phyloP scores from a whole-genome alignment of 176 grass and related monocot species.

The Metroxylon sagu region DNA sequence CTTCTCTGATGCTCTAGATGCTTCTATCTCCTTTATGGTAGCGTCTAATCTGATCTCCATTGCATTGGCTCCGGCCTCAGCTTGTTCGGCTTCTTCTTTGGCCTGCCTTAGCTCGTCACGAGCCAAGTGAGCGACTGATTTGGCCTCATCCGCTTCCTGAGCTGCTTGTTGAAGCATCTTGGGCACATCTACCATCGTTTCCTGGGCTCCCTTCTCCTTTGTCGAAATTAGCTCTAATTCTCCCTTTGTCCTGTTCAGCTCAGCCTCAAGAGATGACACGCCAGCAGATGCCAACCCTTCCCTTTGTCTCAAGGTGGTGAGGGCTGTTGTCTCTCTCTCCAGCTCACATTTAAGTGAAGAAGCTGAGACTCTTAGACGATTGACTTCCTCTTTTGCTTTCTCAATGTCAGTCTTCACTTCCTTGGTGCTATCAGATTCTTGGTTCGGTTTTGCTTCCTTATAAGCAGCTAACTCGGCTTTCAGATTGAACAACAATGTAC shows the following conservation, averaged over 20 bases:
- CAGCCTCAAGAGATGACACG: constrained; percentile 39
- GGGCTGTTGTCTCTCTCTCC: constrained; percentile 37
- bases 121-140: constrained; percentile 26
- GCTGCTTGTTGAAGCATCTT: constrained; percentile 36
- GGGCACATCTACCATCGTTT: constrained; percentile 31
- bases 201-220: constrained; percentile 24
- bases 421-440: neutral
- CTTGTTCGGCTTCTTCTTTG: constrained; percentile 40
- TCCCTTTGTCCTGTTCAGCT: constrained; percentile 23
- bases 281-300: constrained; percentile 22
- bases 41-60: constrained; percentile 53
- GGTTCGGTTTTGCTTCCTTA: neutral
- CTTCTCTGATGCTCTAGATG: constrained; percentile 42
- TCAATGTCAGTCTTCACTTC: constrained; percentile 48
- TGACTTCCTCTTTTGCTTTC: constrained; percentile 50
- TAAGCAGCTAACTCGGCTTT: neutral
- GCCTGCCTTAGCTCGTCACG: constrained; percentile 40
- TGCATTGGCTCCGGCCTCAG: constrained; percentile 29
- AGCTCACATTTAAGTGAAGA: constrained; percentile 48
- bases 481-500: neutral
- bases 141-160: constrained; percentile 33
- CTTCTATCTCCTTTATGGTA: constrained; percentile 47
- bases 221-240: constrained; percentile 27
- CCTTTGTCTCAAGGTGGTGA: constrained; percentile 37
- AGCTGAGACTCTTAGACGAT: constrained; percentile 37